phyloP scores from a whole-genome alignment of 768 basidiomycete species.

The Royoungia palumana region DNA sequence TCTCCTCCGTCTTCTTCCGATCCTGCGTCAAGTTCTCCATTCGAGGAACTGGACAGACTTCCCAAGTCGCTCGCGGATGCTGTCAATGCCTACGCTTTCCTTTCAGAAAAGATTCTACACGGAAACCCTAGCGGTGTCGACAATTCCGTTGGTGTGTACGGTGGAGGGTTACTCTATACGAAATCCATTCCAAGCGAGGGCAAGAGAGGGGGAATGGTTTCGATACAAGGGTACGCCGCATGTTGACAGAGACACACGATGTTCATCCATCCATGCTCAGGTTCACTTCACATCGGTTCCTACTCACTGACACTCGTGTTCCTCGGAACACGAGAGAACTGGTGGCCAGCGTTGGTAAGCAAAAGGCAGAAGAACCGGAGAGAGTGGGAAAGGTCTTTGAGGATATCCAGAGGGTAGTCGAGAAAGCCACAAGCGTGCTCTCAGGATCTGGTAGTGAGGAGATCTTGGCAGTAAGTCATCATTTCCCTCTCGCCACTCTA shows the following conservation, averaged over 20 bases:
- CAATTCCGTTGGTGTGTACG: conserved; percentile 89
- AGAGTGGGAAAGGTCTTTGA: conserved; percentile 72
- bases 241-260: not conserved
- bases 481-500: not conserved
- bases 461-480: conserved; percentile 52
- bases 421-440: conserved; percentile 73
- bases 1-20: conserved; percentile 41
- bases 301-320: conserved; percentile 90
- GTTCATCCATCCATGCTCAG: conserved; percentile 37
- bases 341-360: conserved; percentile 82
- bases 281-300: conserved; percentile 86
- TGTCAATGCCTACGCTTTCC: conserved; percentile 91
- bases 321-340: conserved; percentile 93
- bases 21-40: conserved; percentile 6
- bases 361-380: conserved; percentile 80
- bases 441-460: conserved; percentile 43
- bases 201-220: conserved; percentile 78
- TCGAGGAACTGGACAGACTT: conserved; percentile 54
- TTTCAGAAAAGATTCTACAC: conserved; percentile 93
- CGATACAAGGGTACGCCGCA: conserved; percentile 71
- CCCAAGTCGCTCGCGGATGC: conserved; percentile 63
- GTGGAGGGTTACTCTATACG: conserved; percentile 89
- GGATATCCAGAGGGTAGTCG: conserved; percentile 80
- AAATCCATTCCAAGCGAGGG: conserved; percentile 56
- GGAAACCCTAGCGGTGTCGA: conserved; percentile 98